A percentile compares a stretch with the other conserved stretches of the same genome.
These are phyloP conservation scores for Endoconidiophora polonica DNA, from an alignment of 2,329 filamentous ascomycete species.

Conservation along the genomic window DNA sequence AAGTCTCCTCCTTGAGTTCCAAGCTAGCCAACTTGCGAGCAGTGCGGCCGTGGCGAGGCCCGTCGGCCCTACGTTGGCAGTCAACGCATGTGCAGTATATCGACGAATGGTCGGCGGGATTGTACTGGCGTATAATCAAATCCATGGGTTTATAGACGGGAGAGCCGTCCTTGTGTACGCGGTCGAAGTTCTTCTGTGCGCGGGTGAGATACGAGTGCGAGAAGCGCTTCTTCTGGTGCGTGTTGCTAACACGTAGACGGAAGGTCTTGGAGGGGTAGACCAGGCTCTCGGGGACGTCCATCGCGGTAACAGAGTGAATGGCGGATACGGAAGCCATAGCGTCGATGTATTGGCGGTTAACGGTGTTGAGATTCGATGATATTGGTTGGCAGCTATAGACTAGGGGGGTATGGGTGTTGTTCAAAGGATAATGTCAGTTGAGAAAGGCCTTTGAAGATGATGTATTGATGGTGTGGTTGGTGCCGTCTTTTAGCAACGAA, in stretches of 20 bases:
- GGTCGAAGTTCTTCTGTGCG: constrained; percentile 1
- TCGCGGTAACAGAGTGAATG: too few relatives aligned
- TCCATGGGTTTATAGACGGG: constrained; percentile 2
- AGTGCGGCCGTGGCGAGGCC: background rate
- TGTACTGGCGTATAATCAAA: background rate
- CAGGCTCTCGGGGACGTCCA: background rate
- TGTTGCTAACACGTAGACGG: background rate
- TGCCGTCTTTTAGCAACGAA: too few relatives aligned
- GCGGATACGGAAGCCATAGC: background rate
- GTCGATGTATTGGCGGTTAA: background rate
- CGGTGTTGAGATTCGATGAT: too few relatives aligned
- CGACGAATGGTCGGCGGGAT: background rate
- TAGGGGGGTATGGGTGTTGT: background rate
- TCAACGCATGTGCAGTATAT: background rate
- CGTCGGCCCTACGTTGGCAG: background rate
- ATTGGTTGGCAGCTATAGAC: background rate
- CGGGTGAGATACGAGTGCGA: constrained; percentile 1
- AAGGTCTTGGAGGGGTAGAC: background rate
- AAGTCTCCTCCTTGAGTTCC: constrained; percentile 4
- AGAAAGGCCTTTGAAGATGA: too few relatives aligned
- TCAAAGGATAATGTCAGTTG: too few relatives aligned
- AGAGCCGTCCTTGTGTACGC: constrained; percentile 6
- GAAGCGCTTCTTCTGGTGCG: constrained; percentile 3
- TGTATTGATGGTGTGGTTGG: too few relatives aligned
- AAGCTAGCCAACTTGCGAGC: background rate